Conservation (phyloP, 331 rosid genomes). For the Arachis monticola region DNA sequence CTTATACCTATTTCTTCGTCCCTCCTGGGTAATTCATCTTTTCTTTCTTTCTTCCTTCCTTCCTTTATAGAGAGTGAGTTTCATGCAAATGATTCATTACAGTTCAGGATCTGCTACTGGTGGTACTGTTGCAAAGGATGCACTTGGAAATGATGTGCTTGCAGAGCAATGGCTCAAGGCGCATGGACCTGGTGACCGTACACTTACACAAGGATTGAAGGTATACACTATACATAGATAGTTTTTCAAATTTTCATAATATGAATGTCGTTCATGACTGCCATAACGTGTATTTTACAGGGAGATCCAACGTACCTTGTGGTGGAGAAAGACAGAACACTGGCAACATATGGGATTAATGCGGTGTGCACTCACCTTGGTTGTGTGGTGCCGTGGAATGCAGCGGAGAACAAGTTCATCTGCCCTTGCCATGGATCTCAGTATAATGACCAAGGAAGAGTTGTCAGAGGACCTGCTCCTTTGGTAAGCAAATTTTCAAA, state of each 20-base stretch:
- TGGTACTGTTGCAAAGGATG: slow-evolving; percentile 88
- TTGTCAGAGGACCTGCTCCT: slow-evolving; percentile 99
- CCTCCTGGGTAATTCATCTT: slow-evolving; percentile 72
- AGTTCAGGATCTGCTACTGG: slow-evolving; percentile 67
- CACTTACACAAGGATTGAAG: slow-evolving; percentile 95
- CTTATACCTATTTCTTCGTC: slow-evolving; percentile 74
- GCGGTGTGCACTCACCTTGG: slow-evolving; percentile 99
- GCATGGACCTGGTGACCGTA: slow-evolving; percentile 88
- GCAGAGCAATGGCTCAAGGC: slow-evolving; percentile 81
- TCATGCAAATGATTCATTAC: slow-evolving; percentile 26
- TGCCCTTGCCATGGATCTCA: slow-evolving; percentile 99
- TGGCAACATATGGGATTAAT: slow-evolving; percentile 90
- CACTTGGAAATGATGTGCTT: slow-evolving; percentile 80
- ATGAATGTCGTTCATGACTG: too few species aligned
- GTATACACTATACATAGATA: too few species aligned
- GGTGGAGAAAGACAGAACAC: slow-evolving; percentile 81
- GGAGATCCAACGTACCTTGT: slow-evolving; percentile 98
- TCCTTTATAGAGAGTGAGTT: neutral
- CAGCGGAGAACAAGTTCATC: slow-evolving; percentile 85
- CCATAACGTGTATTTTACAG: too few species aligned
- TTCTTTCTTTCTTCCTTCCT: neutral
- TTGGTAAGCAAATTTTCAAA: slow-evolving; percentile 71
- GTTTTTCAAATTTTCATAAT: too few species aligned
- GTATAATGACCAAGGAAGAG: slow-evolving; percentile 88
- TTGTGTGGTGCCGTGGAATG: slow-evolving; percentile 92